Percentiles rank a stretch among this genome's conserved stretches.
Evolutionary conservation across 441 rosid species (phyloP).

Genomic region (Eruca vesicaria): DNA sequence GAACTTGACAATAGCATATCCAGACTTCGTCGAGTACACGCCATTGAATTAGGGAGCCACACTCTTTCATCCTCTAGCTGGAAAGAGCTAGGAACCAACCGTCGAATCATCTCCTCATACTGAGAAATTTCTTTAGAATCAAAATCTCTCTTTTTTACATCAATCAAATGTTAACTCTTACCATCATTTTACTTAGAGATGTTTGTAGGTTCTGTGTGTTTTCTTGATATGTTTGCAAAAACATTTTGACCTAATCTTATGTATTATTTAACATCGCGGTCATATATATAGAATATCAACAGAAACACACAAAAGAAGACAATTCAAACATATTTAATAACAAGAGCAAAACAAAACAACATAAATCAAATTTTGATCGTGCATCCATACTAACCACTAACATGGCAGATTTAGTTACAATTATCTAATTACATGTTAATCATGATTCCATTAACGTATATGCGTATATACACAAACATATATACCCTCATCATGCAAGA

Average conservation of each 20-base stretch:
- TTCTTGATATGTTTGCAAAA: neutral
- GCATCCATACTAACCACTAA: conserved; percentile 40
- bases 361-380: conserved; percentile 39
- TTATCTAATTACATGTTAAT: conserved; percentile 17
- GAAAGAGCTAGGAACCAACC: too few relatives aligned
- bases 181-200: neutral
- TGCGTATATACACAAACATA: conserved; percentile 17
- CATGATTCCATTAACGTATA: conserved; percentile 9
- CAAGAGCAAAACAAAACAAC: conserved; percentile 20
- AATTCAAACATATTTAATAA: conserved; percentile 15
- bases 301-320: conserved; percentile 7
- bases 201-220: neutral
- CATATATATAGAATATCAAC: neutral
- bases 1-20: too few relatives aligned
- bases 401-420: conserved; percentile 29
- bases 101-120: too few relatives aligned
- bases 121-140: too few relatives aligned
- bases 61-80: too few relatives aligned
- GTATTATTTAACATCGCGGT: neutral
- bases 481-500: conserved; percentile 27
- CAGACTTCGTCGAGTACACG: too few relatives aligned
- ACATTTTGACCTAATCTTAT: neutral
- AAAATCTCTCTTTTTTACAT: neutral
- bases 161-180: neutral
- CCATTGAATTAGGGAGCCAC: too few relatives aligned